Base-by-base conservation (phyloP, 169 alveolate genomes). In the Ichthyophthirius multifiliis region DNA sequence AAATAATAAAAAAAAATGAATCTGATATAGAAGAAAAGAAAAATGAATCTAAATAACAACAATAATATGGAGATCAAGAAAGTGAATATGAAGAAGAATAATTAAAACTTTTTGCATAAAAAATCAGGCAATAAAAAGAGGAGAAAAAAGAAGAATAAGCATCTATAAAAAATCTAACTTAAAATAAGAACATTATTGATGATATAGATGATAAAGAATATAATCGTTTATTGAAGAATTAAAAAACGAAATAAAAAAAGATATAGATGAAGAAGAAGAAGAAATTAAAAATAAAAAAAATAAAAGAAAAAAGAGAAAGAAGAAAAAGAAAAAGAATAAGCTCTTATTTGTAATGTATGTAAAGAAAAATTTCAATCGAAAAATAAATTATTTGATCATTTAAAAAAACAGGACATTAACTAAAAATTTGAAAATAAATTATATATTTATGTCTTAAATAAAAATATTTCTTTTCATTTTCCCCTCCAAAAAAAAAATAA, bases 321-420 rank as follows among this genome's bases (percentile, higher is more conserved):
- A 71, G 48, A 78, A 76, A 63, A 67, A 64, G 27, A 44, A 63
- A 46, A 80, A 67, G 76, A 65, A 39, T 73, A 18, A 16, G 62
- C 23, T 2, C 12, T 88, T 4, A 76, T 45, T 35, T 88, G 93
- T 43, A 80, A 82, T 41, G 73, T 83, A 9, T 88, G 93, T 35
- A 47, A 48, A 43, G 80, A 73, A 27, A 34, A 34, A 10, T 88
- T 88, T 64, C 67, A 39, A 31, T 65, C 93, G 4, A 88, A 80
- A 55, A 84, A 71, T 9, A 77, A 82, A 39, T 45, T 88, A 39
- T 88, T 88, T 62, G 64, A 74, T 7, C 93, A 88, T 73, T 88
- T 9, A 88, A 84, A 47, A 76, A 76, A 43, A 77, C 81, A n/a
- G 90, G 89, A 4, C 93, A 88, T 76, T 55, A 16, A 20, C 18